Evolutionary conservation across 2,329 filamentous ascomycete genomes (phyloP).

Genomic region (Fusarium keratoplasticum): DNA sequence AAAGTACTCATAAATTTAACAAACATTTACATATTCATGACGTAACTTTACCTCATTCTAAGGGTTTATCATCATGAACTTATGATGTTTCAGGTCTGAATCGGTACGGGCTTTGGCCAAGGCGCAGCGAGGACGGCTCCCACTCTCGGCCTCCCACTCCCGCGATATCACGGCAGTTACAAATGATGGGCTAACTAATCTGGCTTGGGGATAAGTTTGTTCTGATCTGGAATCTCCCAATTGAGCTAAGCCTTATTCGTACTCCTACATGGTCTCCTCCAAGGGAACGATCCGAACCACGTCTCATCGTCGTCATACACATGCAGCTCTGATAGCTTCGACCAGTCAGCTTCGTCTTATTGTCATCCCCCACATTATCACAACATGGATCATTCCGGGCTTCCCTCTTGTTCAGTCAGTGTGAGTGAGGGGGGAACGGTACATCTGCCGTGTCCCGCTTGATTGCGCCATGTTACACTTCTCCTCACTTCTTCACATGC

Average conservation of each 20-base stretch:
- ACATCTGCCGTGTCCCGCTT: background rate
- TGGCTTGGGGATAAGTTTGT: background rate
- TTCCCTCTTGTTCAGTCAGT: conserved; percentile 9
- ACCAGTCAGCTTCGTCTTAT: conserved; percentile 37
- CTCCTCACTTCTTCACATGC: conserved; percentile 13
- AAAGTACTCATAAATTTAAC: background rate
- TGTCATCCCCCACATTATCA: conserved; percentile 44
- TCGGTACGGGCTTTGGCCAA: background rate
- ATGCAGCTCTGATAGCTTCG: conserved; percentile 9
- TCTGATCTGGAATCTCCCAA: background rate
- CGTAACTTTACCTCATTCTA: background rate
- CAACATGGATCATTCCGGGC: conserved; percentile 34
- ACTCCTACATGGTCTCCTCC: background rate
- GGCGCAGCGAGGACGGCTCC: background rate
- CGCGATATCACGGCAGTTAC: background rate
- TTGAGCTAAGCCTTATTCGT: background rate
- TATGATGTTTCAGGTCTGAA: background rate
- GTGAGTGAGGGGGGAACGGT: conserved; percentile 4
- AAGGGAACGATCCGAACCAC: background rate
- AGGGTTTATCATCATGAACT: background rate
- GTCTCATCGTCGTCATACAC: conserved; percentile 35
- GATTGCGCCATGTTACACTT: conserved; percentile 28
- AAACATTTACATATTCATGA: background rate
- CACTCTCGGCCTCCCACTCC: background rate
- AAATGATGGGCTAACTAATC: background rate